These are phyloP conservation scores for Gaultheria prostrata DNA, from an alignment of 148 eudicot genomes.

Conservation along the genomic window DNA sequence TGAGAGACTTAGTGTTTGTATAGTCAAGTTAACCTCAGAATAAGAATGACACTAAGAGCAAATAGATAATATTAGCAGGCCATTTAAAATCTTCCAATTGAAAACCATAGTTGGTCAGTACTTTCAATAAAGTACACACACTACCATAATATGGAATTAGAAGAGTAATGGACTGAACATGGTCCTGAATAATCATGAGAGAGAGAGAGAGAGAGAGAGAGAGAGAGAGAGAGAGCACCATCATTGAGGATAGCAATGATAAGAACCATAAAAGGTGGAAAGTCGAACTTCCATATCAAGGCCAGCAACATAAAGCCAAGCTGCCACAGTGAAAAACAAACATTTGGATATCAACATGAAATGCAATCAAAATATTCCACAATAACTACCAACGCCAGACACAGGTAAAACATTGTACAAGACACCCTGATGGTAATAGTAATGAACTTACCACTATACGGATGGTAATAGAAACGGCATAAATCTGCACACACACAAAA, in stretches of 20 bases:
- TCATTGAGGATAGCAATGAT: slow-evolving; percentile 98
- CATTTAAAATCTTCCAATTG: not conserved
- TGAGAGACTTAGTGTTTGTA: not conserved
- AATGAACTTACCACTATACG: slow-evolving; percentile 92
- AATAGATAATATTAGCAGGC: not conserved
- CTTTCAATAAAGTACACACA: not conserved
- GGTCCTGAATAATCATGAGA: not conserved
- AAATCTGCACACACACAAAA: slow-evolving; percentile 52
- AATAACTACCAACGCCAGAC: not conserved
- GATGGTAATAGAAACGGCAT: slow-evolving; percentile 95
- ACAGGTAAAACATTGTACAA: not conserved
- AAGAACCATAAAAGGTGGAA: slow-evolving; percentile 99
- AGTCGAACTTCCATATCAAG: slow-evolving; percentile 89
- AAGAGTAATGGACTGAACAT: not conserved
- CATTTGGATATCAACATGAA: not conserved
- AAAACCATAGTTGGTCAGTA: slow-evolving; percentile 1
- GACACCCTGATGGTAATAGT: not conserved
- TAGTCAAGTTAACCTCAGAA: not conserved
- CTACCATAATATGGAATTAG: not conserved
- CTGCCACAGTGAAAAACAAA: slow-evolving; percentile 39
- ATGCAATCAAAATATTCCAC: not conserved
- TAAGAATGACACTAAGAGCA: not conserved
- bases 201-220: slow-evolving; percentile 14
- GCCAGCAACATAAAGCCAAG: slow-evolving; percentile 97
- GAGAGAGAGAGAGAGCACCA: slow-evolving; percentile 44